Base-by-base conservation (phyloP, 129 eudicot genomes). In the Calendula officinalis region DNA sequence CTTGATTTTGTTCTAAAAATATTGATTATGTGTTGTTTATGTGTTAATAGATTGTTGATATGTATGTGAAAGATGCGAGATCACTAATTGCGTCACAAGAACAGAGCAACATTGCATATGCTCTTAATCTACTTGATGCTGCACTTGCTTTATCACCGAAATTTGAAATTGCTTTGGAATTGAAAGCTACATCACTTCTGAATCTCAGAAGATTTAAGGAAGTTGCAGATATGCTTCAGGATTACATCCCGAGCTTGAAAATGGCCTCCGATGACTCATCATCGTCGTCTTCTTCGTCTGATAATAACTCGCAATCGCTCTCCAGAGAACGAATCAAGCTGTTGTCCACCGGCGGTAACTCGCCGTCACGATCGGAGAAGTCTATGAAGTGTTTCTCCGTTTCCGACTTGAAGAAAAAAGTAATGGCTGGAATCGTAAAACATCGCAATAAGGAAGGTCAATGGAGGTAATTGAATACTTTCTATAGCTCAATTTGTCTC, bases 211-310 rank as follows among this genome's bases (percentile, higher is more conserved):
- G 96, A 44, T 91, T 73, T 57, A 84, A 82, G 48, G 90, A 91
- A 15, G 94, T 91, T 35, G 98, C 98, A 10, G 83, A 91, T 43
- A 84, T 91, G 96, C 76, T 91, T 8, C 96, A 87, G 72, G 96
- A 91, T 47, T 82, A 82, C 44, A 91, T 91, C 42, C 98, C 98
- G 5, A 91, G 96, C 66, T 48, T 84, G 10, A 84, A 76, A 58
- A 68, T 73, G 82, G 15, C 83, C 11, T 79, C 82, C n/a, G 90
- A 87, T 12, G 78, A 81, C 16, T 62, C 82, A 4, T 69, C 78
- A 0, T 49, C 67, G 0, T 46, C 78, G 7, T 79, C 83, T 4
- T 66, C 77, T 2, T 83, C 84, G 1, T 84, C 95, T 5, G 85
- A 80, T 48, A 80, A 53, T 74, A 84, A 75, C 75, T 68, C 81